Evolutionary conservation across 2,329 filamentous ascomycete genomes (phyloP), one percentile per base, ranked within the genome.

Genomic region (Fusarium multiceps): DNA sequence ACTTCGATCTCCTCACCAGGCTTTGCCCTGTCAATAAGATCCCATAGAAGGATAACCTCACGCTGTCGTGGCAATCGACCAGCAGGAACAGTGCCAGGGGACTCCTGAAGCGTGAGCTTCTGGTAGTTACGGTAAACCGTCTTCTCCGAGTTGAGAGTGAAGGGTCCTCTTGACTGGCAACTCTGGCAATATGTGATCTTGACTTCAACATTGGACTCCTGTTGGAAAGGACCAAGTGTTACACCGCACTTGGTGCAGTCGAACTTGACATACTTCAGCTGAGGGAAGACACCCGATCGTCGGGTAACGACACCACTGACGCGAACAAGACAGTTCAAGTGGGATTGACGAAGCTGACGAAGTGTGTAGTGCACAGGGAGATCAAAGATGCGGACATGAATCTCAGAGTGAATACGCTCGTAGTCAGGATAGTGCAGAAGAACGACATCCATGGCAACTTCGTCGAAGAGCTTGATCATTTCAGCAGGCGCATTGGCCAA

Each of bases 51-150:
- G 69, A 99, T 94, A 40, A 99, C 95, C 78, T 99, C 96, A 55
- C 96, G 89, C 77, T 96, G 93, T 57, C 97, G 92, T 6, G 96
- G 96, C 48, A 99, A 87, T 80, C 96, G 94, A 76, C 96, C 96
- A 37, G 97, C 94, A 7, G 96, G 97, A 5, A 99, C 96, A 9
- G 96, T 98, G 57, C 96, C 97, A 6, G 96, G 96, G 0, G 97
- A 97, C 80, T 99, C 96, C 77, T 99, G 96, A 14, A 99, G 87
- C 0, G 96, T 99, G 74, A 99, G 85, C 78, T 98, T 99, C 80
- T 99, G 96, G 82, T 98, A 99, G 81, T 99, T 99, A 68, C 96
- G 92, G 82, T 99, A 99, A 18, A 99, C 92, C 0, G 96, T 99
- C 85, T 97, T 97, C 79, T 98, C 96, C 6, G 94, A 96, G 82